These are phyloP conservation scores for Apiospora arundinis DNA, from an alignment of 2,329 filamentous ascomycete species.

Conservation along the genomic window DNA sequence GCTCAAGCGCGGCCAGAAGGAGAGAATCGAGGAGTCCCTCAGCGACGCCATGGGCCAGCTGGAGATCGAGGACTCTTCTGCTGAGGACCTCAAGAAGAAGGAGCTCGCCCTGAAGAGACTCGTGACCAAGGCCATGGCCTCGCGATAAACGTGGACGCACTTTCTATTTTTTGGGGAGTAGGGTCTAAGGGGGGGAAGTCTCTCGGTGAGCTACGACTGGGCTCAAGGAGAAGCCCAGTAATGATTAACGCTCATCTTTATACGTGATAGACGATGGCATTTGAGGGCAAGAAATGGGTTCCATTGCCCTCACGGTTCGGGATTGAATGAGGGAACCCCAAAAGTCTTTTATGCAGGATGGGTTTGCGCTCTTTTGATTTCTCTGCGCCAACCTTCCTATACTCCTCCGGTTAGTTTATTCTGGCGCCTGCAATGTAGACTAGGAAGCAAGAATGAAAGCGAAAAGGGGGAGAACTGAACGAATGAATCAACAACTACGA, in stretches of 20 bases:
- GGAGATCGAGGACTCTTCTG: conserved; percentile 88
- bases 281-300: conserved; percentile 29
- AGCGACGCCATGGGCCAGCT: conserved; percentile 97
- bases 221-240: conserved; percentile 34
- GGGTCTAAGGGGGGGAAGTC: conserved; percentile 31
- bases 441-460: conserved; percentile 37
- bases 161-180: conserved; percentile 26
- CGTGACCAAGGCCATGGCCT: conserved; percentile 98
- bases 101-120: conserved; percentile 97
- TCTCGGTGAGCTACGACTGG: conserved; percentile 38
- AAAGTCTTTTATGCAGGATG: conserved; percentile 39
- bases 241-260: conserved; percentile 35
- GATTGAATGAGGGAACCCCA: conserved; percentile 34
- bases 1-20: conserved; percentile 98
- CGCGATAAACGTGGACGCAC: conserved; percentile 66
- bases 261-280: conserved; percentile 35
- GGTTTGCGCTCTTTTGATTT: conserved; percentile 35
- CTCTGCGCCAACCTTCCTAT: conserved; percentile 30
- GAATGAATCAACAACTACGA: conserved; percentile 21
- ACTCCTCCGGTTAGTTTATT: conserved; percentile 32
- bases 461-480: conserved; percentile 25
- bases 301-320: conserved; percentile 31
- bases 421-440: conserved; percentile 42
- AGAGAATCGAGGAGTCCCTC: conserved; percentile 98
- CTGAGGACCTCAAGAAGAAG: conserved; percentile 99